Evolutionary conservation across 2,329 filamentous ascomycete species (phyloP).

Genomic region (Berkeleyomyces rouxiae): DNA sequence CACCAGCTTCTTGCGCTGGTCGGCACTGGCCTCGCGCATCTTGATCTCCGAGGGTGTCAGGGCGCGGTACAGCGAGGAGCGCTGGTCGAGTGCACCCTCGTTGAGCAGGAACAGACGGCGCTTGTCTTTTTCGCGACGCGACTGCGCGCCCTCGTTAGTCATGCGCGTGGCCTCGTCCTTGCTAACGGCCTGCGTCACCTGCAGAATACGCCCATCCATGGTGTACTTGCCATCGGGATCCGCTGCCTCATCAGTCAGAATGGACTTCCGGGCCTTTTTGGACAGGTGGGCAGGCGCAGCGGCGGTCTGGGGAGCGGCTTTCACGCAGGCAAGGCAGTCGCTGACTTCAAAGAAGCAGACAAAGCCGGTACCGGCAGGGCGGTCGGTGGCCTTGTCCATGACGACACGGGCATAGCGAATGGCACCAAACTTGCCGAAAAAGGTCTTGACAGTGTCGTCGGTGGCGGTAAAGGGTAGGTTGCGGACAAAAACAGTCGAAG

Average conservation of each 20-base stretch:
- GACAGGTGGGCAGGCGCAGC: conserved; percentile 17
- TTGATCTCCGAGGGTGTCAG: conserved; percentile 66
- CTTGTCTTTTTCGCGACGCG: conserved; percentile 65
- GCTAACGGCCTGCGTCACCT: conserved; percentile 70
- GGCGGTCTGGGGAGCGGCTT: conserved; percentile 48
- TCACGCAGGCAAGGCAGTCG: conserved; percentile 63
- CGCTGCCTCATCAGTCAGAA: conserved; percentile 70
- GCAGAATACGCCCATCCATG: conserved; percentile 72
- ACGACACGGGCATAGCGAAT: conserved; percentile 85
- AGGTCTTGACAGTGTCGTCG: conserved; percentile 65
- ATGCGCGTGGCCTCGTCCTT: conserved; percentile 64
- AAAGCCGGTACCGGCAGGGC: conserved; percentile 82
- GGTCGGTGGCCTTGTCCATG: conserved; percentile 67
- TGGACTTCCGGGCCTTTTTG: conserved; percentile 51
- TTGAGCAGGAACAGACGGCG: conserved; percentile 72
- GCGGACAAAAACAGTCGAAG: conserved; percentile 73
- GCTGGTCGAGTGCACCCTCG: conserved; percentile 68
- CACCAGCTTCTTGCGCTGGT: conserved; percentile 78
- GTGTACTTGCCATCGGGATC: conserved; percentile 79
- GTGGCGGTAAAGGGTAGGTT: conserved; percentile 83
- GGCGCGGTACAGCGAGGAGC: conserved; percentile 58
- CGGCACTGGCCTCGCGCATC: conserved; percentile 73
- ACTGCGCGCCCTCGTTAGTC: conserved; percentile 47
- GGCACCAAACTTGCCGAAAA: conserved; percentile 79
- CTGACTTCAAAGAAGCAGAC: conserved; percentile 73